Base-by-base conservation (phyloP, 225 moss, liverwort and hornwort species). In the Pseudisothecium myosuroides region DNA sequence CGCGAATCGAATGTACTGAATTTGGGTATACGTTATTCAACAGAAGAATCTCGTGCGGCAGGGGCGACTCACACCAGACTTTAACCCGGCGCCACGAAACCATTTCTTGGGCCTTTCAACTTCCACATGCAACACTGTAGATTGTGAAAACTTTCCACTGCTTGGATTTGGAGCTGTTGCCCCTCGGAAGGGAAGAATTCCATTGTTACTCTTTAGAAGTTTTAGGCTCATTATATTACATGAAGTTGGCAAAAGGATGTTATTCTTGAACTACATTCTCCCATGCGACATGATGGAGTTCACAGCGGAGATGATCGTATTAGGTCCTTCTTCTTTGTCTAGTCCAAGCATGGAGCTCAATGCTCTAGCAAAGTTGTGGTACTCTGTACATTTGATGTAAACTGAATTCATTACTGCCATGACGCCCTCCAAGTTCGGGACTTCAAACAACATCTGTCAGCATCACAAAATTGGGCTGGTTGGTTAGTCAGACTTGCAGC, bases 381-480 rank as follows among this genome's bases (percentile, higher is more conserved):
- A 97, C 84, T 97, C 97, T 24, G 97, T 95, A 87, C 95, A 96
- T 82, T 96, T 96, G 94, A 97, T 97, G 87, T 96, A 97, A 23
- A 94, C 94, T 34, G 94, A 94, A 76, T 97, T 96, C 97, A 97
- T 97, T 41, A 96, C 94, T 50, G 97, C 95, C 96, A 96, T 97
- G 61, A 96, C 78, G 26, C 95, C 96, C 73, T 97, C 97, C 93
- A 97, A 85, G 58, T 91, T 91, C 19, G 96, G 94, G 56, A 96
- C 94, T 84, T 97, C 97, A 89, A 97, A 97, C 36, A 97, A 77
- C 97, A 95, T 97, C 97, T 97, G 92, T 56, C 9, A 36, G 10
- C 79, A 88, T 71, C 45, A 87, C 61, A 82, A 80, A 80, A 41
- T 65, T 4, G 8, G 5, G 8, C 36, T 67, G 10, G 76, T 60